Evolutionary conservation across 257 asterid species (phyloP), one percentile per base, ranked within the genome.

Genomic region (Knoxia roxburghii): DNA sequence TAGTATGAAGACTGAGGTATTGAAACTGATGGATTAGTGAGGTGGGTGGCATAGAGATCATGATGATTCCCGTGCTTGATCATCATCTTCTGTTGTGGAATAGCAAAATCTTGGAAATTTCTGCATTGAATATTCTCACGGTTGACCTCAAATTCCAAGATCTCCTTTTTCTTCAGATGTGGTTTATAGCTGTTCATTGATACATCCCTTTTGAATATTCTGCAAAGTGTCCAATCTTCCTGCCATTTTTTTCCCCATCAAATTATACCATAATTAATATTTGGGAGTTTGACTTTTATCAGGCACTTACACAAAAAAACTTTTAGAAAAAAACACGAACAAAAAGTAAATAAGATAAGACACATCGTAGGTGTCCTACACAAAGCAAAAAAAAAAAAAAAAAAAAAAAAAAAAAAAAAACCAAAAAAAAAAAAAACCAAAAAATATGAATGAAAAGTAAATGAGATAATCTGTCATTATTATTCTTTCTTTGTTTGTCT

Each of bases 161-260:
- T 41, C 56, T 49, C 46, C 24, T 23, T 51, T 41, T 61, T 64
- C 52, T 64, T 70, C 72, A 49, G 56, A 12, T 67, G 67, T 53
- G 70, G 60, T 43, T 70, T 72, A 60, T 54, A 60, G 52, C 75
- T 81, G 43, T 72, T 81, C 64, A 61, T 12, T 41, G 70, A 21
- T n/a, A 59, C 17, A 52, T 21, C 64, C 74, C 80, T 75, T 54
- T 77, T 77, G 68, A 74, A 75, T 23, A 77, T 67, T 69, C 85
- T 58, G 51, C 82, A 81, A 17, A 77, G 73, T 39, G 80, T 72
- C 85, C 82, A 77, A 20, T 77, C 69, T 46, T 80, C 80, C 85
- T 81, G 82, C 48, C 23, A 54, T 1, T 12, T 61, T 15, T 17
- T 15, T 15, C 40, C 11, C 14, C 48, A 43, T 3, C 4, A 37